These are phyloP conservation scores for Mucor mucedo DNA, from an alignment of 371 early-diverging fungal species.

Conservation along the genomic window DNA sequence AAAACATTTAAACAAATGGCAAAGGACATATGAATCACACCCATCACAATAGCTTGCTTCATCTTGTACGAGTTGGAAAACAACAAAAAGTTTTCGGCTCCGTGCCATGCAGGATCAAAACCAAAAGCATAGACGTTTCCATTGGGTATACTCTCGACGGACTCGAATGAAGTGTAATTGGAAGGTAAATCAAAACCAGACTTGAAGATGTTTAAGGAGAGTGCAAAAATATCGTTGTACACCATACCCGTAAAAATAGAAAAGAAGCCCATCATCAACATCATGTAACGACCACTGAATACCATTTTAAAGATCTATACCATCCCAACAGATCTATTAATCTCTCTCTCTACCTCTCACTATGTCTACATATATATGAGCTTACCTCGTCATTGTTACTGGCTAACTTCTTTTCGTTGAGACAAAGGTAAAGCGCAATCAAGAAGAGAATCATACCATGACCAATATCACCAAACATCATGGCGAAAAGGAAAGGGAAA, in stretches of 20 bases:
- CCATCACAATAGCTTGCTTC: slow-evolving; percentile 98
- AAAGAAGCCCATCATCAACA: slow-evolving; percentile 96
- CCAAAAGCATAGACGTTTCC: slow-evolving; percentile 73
- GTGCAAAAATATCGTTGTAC: slow-evolving; percentile 98
- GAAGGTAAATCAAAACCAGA: slow-evolving; percentile 79
- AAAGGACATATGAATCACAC: slow-evolving; percentile 90
- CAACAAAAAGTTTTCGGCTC: slow-evolving; percentile 87
- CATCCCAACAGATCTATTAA: neutral
- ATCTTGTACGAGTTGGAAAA: slow-evolving; percentile 99
- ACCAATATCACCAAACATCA: slow-evolving; percentile 99
- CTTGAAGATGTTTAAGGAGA: slow-evolving; percentile 76
- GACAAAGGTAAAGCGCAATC: slow-evolving; percentile 77
- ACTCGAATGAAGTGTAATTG: slow-evolving; percentile 45
- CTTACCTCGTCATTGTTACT: slow-evolving; percentile 69
- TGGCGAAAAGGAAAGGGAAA: slow-evolving; percentile 99
- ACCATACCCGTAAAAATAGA: slow-evolving; percentile 98
- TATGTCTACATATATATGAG: slow-evolving; percentile 30
- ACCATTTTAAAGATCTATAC: slow-evolving; percentile 82
- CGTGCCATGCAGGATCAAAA: slow-evolving; percentile 96
- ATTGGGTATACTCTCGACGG: slow-evolving; percentile 50
- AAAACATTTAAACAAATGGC: slow-evolving; percentile 92
- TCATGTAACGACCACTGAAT: slow-evolving; percentile 96
- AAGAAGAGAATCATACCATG: slow-evolving; percentile 93
- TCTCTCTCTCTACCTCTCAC: too few relatives aligned
- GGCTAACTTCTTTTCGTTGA: slow-evolving; percentile 81